Evolutionary conservation across 2,329 filamentous ascomycete species (phyloP), one percentile per base, ranked within the genome.

Genomic region (Pestalotiopsis sp.): DNA sequence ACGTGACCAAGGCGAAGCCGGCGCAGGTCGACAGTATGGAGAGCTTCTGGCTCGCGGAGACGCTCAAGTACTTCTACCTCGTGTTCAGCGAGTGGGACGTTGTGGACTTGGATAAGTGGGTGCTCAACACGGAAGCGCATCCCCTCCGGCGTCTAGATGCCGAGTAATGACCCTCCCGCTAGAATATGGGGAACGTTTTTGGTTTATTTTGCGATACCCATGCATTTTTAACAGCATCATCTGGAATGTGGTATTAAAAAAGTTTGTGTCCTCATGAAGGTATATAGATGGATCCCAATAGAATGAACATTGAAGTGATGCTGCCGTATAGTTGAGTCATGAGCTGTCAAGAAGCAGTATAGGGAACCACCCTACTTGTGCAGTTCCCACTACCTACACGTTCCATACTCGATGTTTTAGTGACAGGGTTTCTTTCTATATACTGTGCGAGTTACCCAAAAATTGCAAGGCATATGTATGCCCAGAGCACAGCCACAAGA

Each of bases 1-100:
- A 94, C 74, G 90, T 94, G 31, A 91, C 57, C 81, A 23, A 76
- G 70, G 66, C 69, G 65, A 68, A 73, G n/a, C 74, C 75, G 27
- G 49, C 63, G 41, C 74, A 76, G 61, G 72, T 80, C 31, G 77
- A 79, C 58, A 86, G 86, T 65, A 93, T 93, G 91, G 91, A 93
- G 82, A 92, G 90, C 70, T 93, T 93, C 78, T 93, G 91, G 91
- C 83, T 92, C 49, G 89, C 89, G 1, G 89, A 91, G 80, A 91
- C 89, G 72, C 79, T 91, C 65, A 91, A 91, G 77, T 91, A 91
- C 77, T 90, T 90, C 72, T 91, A 89, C 70, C 79, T 92, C 68
- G 83, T 90, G 9, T 91, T 91, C 75, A 83, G 83, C 40, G 87
- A 90, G 56, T 89, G 87, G 69, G 82, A 85, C 68, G 77, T 89